Evolutionary conservation across 139 green algal species (phyloP).

Genomic region (Klebsormidium nitens): DNA sequence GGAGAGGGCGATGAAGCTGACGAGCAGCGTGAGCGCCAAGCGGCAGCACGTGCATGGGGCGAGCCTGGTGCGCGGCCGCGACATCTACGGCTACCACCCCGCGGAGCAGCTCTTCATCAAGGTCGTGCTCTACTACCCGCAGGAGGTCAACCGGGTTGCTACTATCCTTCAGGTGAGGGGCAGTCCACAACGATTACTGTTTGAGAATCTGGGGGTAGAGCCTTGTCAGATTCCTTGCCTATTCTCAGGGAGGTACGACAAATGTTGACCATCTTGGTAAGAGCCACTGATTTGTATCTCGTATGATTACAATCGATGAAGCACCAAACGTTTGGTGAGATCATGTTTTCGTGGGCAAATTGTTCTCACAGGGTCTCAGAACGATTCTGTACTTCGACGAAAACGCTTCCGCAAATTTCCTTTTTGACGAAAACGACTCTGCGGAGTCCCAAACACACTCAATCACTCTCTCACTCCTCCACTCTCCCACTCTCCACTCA

Average conservation of each 20-base stretch:
- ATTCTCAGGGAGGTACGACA: no score
- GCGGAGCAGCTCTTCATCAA: conserved; percentile 80
- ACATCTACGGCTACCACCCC: conserved; percentile 85
- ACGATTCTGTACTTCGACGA: no score
- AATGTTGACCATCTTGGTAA: no score
- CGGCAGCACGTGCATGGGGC: conserved; percentile 60
- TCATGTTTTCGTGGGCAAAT: no score
- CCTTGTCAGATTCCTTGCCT: no score
- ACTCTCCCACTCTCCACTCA: neutral
- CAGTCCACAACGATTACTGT: neutral
- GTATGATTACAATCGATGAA: no score
- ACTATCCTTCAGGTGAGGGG: conserved; percentile 52
- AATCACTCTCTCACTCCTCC: neutral
- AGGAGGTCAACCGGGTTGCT: conserved; percentile 57
- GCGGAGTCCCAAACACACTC: neutral
- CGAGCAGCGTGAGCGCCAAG: neutral
- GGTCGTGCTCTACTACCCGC: conserved; percentile 70
- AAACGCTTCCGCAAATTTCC: neutral
- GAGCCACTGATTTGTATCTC: no score
- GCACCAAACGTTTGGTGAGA: no score
- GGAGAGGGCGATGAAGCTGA: conserved; percentile 15
- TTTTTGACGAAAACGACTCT: neutral
- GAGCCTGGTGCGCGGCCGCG: conserved; percentile 64
- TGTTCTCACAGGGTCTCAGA: no score
- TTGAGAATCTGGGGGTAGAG: no score